phyloP scores from a whole-genome alignment of 2,329 filamentous ascomycete species.

The Aspergillus luchuensis region DNA sequence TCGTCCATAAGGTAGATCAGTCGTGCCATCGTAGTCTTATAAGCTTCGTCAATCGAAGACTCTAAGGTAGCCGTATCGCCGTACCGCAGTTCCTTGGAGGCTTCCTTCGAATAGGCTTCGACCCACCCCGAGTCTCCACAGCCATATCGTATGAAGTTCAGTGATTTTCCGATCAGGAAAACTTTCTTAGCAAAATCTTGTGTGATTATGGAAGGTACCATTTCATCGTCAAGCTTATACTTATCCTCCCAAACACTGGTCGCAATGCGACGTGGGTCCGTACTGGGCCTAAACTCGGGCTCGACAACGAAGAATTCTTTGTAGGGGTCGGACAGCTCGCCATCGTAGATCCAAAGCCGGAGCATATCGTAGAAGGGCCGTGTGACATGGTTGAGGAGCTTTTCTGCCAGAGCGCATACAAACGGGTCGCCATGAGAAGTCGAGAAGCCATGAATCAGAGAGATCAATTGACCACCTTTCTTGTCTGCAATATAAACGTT shows the following conservation, averaged over 20 bases:
- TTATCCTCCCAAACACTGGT: conserved; percentile 98
- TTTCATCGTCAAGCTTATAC: conserved; percentile 78
- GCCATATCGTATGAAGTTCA: conserved; percentile 97
- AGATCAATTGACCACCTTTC: conserved; percentile 89
- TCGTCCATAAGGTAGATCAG: conserved; percentile 90
- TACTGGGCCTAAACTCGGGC: conserved; percentile 61
- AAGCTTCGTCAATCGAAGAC: conserved; percentile 91
- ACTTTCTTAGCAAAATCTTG: conserved; percentile 94
- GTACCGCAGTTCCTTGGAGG: conserved; percentile 88
- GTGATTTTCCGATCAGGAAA: conserved; percentile 93
- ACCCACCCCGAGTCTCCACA: conserved; percentile 95
- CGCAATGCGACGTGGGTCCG: conserved; percentile 56
- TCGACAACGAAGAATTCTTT: conserved; percentile 93
- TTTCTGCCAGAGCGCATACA: conserved; percentile 88
- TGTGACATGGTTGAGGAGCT: conserved; percentile 82
- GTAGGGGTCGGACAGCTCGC: conserved; percentile 94
- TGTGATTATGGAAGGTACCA: conserved; percentile 93
- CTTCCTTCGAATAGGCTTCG: conserved; percentile 87
- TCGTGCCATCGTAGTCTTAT: conserved; percentile 96
- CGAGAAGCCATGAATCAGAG: conserved; percentile 89
- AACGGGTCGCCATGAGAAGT: conserved; percentile 94
- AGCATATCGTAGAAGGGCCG: conserved; percentile 96
- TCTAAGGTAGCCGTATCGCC: conserved; percentile 91
- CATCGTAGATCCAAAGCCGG: conserved; percentile 96
- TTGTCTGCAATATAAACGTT: conserved; percentile 47